Evolutionary conservation across 768 basidiomycete genomes (phyloP).

Genomic region (Brasilioporus rufonigricans): DNA sequence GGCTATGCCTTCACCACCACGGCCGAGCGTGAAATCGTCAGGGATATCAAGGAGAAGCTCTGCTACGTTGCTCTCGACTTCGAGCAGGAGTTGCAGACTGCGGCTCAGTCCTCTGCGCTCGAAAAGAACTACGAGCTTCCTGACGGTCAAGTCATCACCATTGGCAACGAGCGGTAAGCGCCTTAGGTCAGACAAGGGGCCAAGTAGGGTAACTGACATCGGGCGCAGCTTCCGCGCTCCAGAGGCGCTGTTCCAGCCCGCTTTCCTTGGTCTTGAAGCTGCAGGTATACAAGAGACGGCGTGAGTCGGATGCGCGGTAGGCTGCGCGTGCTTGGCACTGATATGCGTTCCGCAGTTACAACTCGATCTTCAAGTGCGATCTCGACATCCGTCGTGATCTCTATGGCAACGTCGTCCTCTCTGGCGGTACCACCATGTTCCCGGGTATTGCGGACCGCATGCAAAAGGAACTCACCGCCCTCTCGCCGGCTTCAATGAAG

Average conservation of each 20-base stretch:
- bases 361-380: slow-evolving; percentile 68
- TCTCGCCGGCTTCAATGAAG: too few species aligned
- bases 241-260: slow-evolving; percentile 58
- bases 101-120: slow-evolving; percentile 82
- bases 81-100: slow-evolving; percentile 89
- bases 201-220: too few species aligned
- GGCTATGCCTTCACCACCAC: slow-evolving; percentile 94
- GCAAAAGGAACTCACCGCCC: slow-evolving; percentile 87
- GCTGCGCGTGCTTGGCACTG: too few species aligned
- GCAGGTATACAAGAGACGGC: slow-evolving; percentile 82
- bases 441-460: slow-evolving; percentile 94
- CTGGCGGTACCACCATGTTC: slow-evolving; percentile 94
- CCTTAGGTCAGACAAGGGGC: too few species aligned
- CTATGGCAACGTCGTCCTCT: slow-evolving; percentile 42
- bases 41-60: slow-evolving; percentile 93
- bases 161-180: slow-evolving; percentile 69
- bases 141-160: slow-evolving; percentile 90
- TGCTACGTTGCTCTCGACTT: slow-evolving; percentile 95
- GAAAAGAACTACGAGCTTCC: slow-evolving; percentile 96
- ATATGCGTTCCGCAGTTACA: too few species aligned
- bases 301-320: slow-evolving; percentile 31
- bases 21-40: slow-evolving; percentile 90
- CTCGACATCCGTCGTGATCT: slow-evolving; percentile 50
- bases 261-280: slow-evolving; percentile 68
- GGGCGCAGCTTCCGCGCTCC: slow-evolving; percentile 60